These are phyloP conservation scores for Vanderwaltozyma polyspora DNA, from an alignment of 805 yeast genomes.

Conservation along the genomic window DNA sequence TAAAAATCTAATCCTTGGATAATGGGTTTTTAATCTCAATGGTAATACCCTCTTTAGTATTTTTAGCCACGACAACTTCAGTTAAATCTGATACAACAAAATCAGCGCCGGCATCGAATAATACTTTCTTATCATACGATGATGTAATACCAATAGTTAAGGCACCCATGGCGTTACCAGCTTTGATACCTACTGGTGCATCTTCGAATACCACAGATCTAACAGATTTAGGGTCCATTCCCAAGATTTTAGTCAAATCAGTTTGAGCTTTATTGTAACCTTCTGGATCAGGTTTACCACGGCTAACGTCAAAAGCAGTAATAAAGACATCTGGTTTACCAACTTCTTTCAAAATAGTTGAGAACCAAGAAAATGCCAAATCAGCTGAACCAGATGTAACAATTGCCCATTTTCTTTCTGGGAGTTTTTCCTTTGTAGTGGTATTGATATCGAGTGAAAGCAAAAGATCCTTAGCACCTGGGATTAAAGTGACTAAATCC, in stretches of 20 bases:
- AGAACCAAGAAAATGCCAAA: slow-evolving; percentile 63
- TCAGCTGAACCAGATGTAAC: slow-evolving; percentile 68
- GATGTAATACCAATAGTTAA: slow-evolving; percentile 64
- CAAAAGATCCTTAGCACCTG: slow-evolving; percentile 54
- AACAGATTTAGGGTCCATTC: slow-evolving; percentile 11
- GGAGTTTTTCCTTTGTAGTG: slow-evolving; percentile 1
- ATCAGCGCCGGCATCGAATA: slow-evolving; percentile 62
- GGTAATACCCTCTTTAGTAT: slow-evolving; percentile 7
- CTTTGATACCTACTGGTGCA: slow-evolving; percentile 69
- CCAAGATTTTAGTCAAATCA: slow-evolving; percentile 35
- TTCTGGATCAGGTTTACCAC: slow-evolving; percentile 73
- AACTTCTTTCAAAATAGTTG: slow-evolving; percentile 36
- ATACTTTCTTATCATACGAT: slow-evolving; percentile 50
- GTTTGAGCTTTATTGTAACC: slow-evolving; percentile 51
- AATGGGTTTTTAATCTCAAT: slow-evolving; percentile 9
- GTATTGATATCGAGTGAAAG: slow-evolving; percentile 32
- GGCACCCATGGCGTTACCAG: slow-evolving; percentile 70
- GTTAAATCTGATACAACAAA: slow-evolving; percentile 59
- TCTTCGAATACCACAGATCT: slow-evolving; percentile 64
- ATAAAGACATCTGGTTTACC: slow-evolving; percentile 58
- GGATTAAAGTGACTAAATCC: slow-evolving; percentile 52
- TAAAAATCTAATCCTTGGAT: slow-evolving; percentile 2
- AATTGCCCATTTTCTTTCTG: slow-evolving; percentile 56
- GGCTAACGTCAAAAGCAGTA: slow-evolving; percentile 58
- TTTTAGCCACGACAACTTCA: slow-evolving; percentile 6